Evolutionary conservation across 306 rosid species (phyloP).

Genomic region (Quercus rubra): DNA sequence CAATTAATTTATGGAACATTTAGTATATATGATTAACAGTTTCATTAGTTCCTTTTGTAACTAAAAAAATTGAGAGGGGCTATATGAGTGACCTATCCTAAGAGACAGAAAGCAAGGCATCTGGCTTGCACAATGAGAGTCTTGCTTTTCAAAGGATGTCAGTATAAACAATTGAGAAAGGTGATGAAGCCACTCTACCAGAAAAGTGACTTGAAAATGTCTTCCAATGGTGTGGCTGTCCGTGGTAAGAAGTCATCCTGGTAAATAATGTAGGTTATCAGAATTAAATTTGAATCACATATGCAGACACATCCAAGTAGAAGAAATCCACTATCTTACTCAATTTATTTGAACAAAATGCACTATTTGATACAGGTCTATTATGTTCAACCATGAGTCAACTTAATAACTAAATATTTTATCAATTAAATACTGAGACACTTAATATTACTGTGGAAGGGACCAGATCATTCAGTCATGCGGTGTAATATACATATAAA

Average conservation of each 20-base stretch:
- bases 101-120: neutral
- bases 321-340: neutral
- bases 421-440: neutral
- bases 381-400: neutral
- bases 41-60: neutral
- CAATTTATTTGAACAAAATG: conserved; percentile 2
- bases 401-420: neutral
- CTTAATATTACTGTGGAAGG: neutral
- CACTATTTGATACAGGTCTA: conserved; percentile 7
- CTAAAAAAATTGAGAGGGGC: neutral
- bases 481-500: neutral
- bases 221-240: conserved; percentile 97
- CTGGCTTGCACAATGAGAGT: conserved; percentile 3
- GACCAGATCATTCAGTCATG: conserved; percentile 1
- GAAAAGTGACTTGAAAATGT: conserved; percentile 91
- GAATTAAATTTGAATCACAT: neutral
- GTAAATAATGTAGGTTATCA: neutral
- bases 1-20: neutral
- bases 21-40: neutral
- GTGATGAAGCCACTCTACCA: conserved; percentile 50
- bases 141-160: conserved; percentile 8
- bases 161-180: neutral
- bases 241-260: conserved; percentile 98
- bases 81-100: neutral
- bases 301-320: neutral